These are phyloP conservation scores for Tylopilus intermedius DNA, from an alignment of 768 basidiomycete genomes.

Conservation along the genomic window DNA sequence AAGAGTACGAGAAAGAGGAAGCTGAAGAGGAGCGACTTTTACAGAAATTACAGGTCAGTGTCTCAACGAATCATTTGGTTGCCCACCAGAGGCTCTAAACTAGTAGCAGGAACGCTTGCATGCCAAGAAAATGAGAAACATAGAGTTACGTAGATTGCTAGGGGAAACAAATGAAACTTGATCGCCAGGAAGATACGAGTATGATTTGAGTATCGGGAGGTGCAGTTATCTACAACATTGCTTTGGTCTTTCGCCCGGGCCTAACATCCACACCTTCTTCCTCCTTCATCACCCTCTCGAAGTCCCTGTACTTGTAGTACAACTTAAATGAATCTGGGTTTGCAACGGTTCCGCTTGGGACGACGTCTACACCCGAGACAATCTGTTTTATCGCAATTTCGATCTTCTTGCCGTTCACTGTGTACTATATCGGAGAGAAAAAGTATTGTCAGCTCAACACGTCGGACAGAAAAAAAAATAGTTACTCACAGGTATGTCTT, in stretches of 20 bases:
- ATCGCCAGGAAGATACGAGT: not conserved
- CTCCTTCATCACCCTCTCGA: constrained; percentile 32
- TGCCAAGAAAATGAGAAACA: constrained; percentile 7
- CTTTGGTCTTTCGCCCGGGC: not conserved
- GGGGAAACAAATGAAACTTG: constrained; percentile 1
- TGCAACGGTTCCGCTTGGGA: constrained; percentile 71
- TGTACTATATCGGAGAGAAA: constrained; percentile 44
- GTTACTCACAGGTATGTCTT: constrained; percentile 62
- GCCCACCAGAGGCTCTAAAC: not conserved
- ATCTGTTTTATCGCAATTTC: constrained; percentile 79
- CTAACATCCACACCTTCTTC: constrained; percentile 12
- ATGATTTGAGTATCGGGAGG: not conserved
- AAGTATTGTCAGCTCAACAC: not conserved
- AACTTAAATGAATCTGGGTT: constrained; percentile 63
- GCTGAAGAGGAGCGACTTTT: constrained; percentile 14
- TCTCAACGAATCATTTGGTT: not conserved
- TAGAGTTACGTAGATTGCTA: constrained; percentile 10
- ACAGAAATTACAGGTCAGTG: constrained; percentile 9
- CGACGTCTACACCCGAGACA: constrained; percentile 57
- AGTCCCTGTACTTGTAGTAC: constrained; percentile 59
- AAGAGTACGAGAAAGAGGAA: constrained; percentile 9
- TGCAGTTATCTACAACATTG: constrained; percentile 11
- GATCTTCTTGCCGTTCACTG: constrained; percentile 73
- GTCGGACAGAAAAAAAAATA: not conserved
- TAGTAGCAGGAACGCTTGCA: constrained; percentile 4